Conservation (phyloP, 768 basidiomycete genomes). For the Auriscalpium microsporum region DNA sequence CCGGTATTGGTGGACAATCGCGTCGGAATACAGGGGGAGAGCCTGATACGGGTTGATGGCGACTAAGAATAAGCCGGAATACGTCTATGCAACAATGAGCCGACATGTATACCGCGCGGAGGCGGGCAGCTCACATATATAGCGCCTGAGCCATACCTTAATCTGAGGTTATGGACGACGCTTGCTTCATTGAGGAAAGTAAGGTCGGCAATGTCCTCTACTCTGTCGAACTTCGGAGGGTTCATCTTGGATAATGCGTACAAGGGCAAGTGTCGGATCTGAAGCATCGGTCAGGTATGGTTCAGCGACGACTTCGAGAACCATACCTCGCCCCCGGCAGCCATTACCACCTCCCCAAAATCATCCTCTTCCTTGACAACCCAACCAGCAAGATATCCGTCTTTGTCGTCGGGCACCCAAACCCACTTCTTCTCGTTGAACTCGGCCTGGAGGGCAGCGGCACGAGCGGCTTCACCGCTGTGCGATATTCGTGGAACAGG, state of each 20-base stretch:
- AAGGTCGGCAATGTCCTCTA: constrained; percentile 95
- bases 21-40: constrained; percentile 84
- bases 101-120: neutral
- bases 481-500: constrained; percentile 30
- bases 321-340: constrained; percentile 72
- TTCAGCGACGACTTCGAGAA: neutral
- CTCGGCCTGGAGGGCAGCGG: constrained; percentile 87
- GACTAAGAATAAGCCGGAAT: constrained; percentile 94
- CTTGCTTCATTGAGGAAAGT: constrained; percentile 98
- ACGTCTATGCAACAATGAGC: constrained; percentile 47
- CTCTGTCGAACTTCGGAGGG: constrained; percentile 95
- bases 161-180: constrained; percentile 93
- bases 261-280: constrained; percentile 66
- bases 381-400: constrained; percentile 94
- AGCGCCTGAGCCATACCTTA: constrained; percentile 83
- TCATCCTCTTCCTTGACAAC: constrained; percentile 83
- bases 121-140: constrained; percentile 66
- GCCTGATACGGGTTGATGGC: constrained; percentile 96
- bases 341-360: constrained; percentile 75
- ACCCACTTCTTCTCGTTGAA: constrained; percentile 99
- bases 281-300: constrained; percentile 20
- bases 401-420: constrained; percentile 89
- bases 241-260: constrained; percentile 93
- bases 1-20: constrained; percentile 86
- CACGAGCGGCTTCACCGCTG: constrained; percentile 62